phyloP scores from a whole-genome alignment of 768 basidiomycete genomes.

The Exidia glandulosa region DNA sequence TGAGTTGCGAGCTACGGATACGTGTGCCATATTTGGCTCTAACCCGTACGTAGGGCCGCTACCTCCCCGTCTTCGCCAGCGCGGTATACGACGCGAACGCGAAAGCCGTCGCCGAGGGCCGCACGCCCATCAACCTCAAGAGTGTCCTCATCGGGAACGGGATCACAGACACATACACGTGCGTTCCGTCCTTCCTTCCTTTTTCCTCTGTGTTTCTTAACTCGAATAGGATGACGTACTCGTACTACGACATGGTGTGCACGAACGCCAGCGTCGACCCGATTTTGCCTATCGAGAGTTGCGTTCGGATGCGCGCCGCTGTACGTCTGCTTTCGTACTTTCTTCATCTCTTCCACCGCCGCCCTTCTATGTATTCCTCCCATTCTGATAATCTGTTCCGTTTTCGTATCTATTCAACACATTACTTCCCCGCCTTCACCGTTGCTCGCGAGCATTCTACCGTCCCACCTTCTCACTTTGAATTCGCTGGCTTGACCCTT shows the following conservation, averaged over 20 bases:
- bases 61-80: conserved; percentile 40
- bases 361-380: too few relatives aligned
- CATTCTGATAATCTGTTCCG: neutral
- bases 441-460: too few relatives aligned
- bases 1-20: conserved; percentile 13
- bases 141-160: conserved; percentile 34
- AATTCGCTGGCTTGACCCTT: too few relatives aligned
- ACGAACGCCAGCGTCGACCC: conserved; percentile 39
- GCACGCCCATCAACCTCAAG: conserved; percentile 37
- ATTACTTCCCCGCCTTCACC: too few relatives aligned
- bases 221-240: conserved; percentile 20
- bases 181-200: neutral
- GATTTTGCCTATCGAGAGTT: conserved; percentile 15
- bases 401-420: too few relatives aligned
- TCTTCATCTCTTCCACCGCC: neutral
- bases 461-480: too few relatives aligned
- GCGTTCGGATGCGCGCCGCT: conserved; percentile 2
- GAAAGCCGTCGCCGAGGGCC: conserved; percentile 28
- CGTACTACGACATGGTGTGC: conserved; percentile 47
- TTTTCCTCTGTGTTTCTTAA: conserved; percentile 5
- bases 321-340: too few relatives aligned
- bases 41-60: conserved; percentile 31
- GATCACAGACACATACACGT: conserved; percentile 5
- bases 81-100: conserved; percentile 39
- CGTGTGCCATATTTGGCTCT: neutral